phyloP scores from a whole-genome alignment of 1,284 basidiomycete genomes.

The Spongispora temasekensis region DNA sequence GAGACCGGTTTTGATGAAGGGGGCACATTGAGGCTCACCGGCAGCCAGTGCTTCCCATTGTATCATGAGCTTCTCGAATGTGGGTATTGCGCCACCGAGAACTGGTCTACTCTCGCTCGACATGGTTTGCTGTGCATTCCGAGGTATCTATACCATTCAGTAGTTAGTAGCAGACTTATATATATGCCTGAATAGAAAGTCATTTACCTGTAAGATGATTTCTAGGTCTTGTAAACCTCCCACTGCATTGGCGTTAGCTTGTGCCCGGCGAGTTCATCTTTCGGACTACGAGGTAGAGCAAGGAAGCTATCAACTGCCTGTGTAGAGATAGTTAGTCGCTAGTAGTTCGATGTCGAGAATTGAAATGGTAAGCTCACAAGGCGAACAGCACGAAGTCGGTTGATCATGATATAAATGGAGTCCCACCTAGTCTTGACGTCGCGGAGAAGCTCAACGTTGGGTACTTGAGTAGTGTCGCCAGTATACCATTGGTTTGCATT shows the following conservation, averaged over 20 bases:
- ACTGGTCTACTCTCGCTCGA: background rate
- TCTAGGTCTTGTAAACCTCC: background rate
- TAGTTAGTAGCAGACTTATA: background rate
- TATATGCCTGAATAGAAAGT: background rate
- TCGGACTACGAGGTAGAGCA: background rate
- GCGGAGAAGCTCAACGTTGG: background rate
- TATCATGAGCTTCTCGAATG: background rate
- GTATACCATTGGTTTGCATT: background rate
- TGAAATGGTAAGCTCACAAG: background rate
- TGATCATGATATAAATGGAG: constrained; percentile 10
- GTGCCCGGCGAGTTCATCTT: background rate
- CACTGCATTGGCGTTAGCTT: background rate
- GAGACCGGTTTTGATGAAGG: background rate
- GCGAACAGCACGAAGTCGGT: background rate
- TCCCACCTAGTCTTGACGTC: constrained; percentile 5
- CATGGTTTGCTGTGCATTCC: background rate
- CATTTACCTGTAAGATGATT: background rate
- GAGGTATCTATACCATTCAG: background rate
- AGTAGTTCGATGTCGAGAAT: no score
- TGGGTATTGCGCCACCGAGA: background rate
- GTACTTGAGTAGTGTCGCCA: background rate
- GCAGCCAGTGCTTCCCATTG: background rate
- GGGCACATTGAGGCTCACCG: background rate
- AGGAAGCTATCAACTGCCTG: background rate
- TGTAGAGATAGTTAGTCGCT: no score